Percentiles rank a stretch among this genome's conserved stretches.
phyloP scores from a whole-genome alignment of 768 basidiomycete genomes.

The Termitomyces sp. region DNA sequence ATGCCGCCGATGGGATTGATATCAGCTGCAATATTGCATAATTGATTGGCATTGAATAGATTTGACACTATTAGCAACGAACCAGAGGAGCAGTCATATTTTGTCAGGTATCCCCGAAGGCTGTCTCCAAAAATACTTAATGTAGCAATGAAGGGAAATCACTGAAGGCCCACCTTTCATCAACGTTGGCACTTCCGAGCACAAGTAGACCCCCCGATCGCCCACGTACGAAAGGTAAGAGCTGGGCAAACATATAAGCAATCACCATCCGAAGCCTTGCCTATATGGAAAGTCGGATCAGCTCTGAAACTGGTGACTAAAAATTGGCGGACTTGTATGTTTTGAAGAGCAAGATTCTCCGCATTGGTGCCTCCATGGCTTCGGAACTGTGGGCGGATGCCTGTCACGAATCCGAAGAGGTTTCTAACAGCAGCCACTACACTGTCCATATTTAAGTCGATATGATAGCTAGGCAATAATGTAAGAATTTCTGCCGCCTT shows the following conservation, averaged over 20 bases:
- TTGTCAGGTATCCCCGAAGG: conserved; percentile 93
- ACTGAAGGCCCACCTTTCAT: conserved; percentile 66
- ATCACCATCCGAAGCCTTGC: conserved; percentile 93
- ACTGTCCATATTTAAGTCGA: conserved; percentile 94
- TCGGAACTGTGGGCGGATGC: conserved; percentile 56
- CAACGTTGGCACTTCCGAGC: conserved; percentile 97
- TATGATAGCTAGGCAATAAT: conserved; percentile 63
- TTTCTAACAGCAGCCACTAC: conserved; percentile 80
- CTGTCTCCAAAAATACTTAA: conserved; percentile 30
- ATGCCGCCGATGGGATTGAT: conserved; percentile 98
- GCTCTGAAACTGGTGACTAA: neutral
- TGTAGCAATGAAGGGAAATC: neutral
- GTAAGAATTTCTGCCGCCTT: neutral
- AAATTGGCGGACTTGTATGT: conserved; percentile 69
- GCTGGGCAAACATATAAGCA: conserved; percentile 91
- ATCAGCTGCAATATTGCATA: conserved; percentile 54
- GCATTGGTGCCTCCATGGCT: conserved; percentile 81
- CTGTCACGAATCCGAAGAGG: conserved; percentile 80
- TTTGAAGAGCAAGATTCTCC: conserved; percentile 96
- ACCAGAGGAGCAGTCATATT: conserved; percentile 96
- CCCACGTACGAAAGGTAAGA: conserved; percentile 88
- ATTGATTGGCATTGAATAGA: neutral
- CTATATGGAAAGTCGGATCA: conserved; percentile 27
- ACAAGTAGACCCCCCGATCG: conserved; percentile 83
- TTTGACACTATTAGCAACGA: conserved; percentile 7